Base-by-base conservation (phyloP, 331 rosid species). In the Arachis monticola region DNA sequence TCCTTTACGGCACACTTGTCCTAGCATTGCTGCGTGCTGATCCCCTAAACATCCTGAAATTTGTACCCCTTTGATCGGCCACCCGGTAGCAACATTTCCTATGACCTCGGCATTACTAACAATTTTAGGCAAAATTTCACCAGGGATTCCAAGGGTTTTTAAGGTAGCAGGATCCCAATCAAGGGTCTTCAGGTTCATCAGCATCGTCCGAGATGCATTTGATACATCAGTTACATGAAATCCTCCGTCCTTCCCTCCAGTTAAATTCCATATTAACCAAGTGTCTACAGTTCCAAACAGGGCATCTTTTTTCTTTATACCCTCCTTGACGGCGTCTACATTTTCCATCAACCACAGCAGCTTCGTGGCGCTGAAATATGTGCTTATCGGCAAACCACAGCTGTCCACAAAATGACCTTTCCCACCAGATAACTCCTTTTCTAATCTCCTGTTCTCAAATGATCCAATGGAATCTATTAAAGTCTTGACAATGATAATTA, bases 1-100 rank as follows among this genome's bases (percentile, higher is more conserved):
- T 2, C 99, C 99, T 77, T 57, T 87, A 48, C 70, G 72, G 68
- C 99, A 94, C 57, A 90, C 84, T 64, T 92, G 99, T n/a, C 97
- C 93, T 6, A 94, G 59, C 97, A 87, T 94, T 6, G 99, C 99
- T 2, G 99, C 97, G 75, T 92, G 99, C 66, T 94, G 99, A 72
- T 94, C 99, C 6, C 99, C 99, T 52, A 94, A 79, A 77, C 99
- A 94, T 2, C 99, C 99, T 0, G 96, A 45, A 48, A 92, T 92
- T 1, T 93, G 96, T 70, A 92, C 22, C 10, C 91, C 96, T 2
- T 95, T 11, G 58, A 92, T 64, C 7, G 96, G 93, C 97, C 99
- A 94, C 42, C 95, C 93, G 2, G 66, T 2, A 45, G 75, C 52
- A 68, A 94, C 63, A 0, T 90, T 69, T 53, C 99, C 99, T 38